Evolutionary conservation across 352 stramenopile species (phyloP), one percentile per base, ranked within the genome.

Genomic region (Phytophthora sp.): DNA sequence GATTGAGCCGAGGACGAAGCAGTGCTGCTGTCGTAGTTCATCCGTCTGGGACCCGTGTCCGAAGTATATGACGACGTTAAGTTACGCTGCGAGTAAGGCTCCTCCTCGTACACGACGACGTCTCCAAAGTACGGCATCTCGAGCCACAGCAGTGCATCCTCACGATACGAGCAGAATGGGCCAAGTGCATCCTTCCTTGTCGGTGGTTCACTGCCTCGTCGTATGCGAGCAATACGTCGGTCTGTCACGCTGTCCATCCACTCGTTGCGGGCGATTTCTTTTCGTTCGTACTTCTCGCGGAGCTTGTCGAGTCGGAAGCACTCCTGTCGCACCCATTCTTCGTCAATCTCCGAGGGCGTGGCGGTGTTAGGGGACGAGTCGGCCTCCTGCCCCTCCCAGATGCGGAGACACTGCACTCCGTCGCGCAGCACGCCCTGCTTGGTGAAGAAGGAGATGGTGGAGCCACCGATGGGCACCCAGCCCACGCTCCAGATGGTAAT

Each of bases 231-330:
- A 61, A 96, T 96, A 46, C 88, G 86, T 42, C 88, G 84, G 59
- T 94, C 85, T 13, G 88, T 96, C 38, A 96, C 84, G 52, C 84
- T 88, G 60, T 98, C 93, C 74, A 98, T 94, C 93, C 91, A 98
- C 62, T 96, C 88, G 64, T 94, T 93, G 18, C 81, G 79, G 23
- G 79, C 63, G 46, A 96, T 93, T 44, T 96, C 84, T 30, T 93
- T 93, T 53, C 89, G 88, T 31, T 95, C 89, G 71, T 96, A 96
- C 66, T 89, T 91, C 60, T 98, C 91, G 9, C 86, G 80, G 2
- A 91, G 82, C 62, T 97, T 96, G 71, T 95, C 86, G 29, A 96
- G 77, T 23, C 86, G 84, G 29, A 93, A 95, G 30, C 79, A 88
- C 53, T 96, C 80, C 41, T 93, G 83, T 13, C 74, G 63, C 13